A percentile compares a stretch with the other conserved stretches of the same genome.
These are phyloP conservation scores for Nakazawaea ambrosiae DNA, from an alignment of 805 yeast genomes.

Conservation along the genomic window DNA sequence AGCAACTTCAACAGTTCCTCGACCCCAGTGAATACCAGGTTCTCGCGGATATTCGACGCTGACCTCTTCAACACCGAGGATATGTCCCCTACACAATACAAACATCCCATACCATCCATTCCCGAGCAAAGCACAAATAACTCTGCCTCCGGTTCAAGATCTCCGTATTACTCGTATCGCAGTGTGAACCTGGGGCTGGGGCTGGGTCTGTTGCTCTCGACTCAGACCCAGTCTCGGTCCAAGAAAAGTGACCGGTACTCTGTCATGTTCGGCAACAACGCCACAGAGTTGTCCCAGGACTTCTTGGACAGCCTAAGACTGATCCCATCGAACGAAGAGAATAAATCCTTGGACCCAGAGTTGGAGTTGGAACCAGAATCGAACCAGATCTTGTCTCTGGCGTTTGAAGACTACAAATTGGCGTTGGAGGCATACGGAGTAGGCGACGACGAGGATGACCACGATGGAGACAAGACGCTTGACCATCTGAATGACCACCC, in stretches of 20 bases:
- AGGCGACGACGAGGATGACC: not conserved
- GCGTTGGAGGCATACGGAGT: constrained; percentile 5
- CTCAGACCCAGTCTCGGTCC: not conserved
- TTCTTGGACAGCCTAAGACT: constrained; percentile 1
- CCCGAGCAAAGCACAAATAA: no score
- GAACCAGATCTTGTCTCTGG: constrained; percentile 1
- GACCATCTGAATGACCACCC: not conserved
- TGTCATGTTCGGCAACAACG: constrained; percentile 1
- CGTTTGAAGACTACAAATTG: constrained; percentile 10
- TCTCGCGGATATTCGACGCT: constrained; percentile 5
- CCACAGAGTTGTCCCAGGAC: not conserved
- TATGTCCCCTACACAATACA: not conserved
- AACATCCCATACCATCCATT: not conserved
- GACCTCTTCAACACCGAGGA: constrained; percentile 1
- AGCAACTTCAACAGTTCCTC: not conserved
- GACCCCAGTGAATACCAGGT: not conserved
- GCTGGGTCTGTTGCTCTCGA: no score
- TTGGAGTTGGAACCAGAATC: no score
- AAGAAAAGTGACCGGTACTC: constrained; percentile 2
- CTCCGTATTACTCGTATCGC: no score
- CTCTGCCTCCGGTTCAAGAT: no score
- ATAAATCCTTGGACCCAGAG: not conserved
- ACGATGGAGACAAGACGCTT: not conserved
- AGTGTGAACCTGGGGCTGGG: no score
- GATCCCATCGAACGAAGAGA: constrained; percentile 1